Evolutionary conservation across 495 filamentous ascomycete species (phyloP).

Genomic region (Coniosporium apollinis): DNA sequence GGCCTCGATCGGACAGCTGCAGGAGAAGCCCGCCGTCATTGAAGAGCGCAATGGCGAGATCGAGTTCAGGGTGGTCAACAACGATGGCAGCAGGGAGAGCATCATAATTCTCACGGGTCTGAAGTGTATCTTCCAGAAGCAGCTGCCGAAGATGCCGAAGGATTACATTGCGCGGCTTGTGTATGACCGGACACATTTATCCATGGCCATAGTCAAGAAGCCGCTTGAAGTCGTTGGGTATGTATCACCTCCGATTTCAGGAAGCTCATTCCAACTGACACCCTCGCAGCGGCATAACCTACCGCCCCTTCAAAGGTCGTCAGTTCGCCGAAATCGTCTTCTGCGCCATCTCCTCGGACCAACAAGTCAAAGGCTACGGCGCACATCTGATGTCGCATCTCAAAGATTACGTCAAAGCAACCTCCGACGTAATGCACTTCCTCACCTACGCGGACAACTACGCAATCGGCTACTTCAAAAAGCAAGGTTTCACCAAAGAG

Average conservation of each 20-base stretch:
- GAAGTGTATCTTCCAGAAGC: constrained; percentile 98
- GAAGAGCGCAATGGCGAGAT: constrained; percentile 94
- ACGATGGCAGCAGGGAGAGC: constrained; percentile 74
- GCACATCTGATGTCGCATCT: constrained; percentile 96
- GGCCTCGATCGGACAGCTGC: too few relatives aligned
- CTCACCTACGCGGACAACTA: constrained; percentile 98
- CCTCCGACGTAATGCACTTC: constrained; percentile 94
- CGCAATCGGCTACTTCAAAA: constrained; percentile 97
- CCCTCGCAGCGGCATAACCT: constrained; percentile 64
- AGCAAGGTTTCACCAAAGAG: constrained; percentile 97
- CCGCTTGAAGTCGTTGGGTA: constrained; percentile 81
- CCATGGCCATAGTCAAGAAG: constrained; percentile 94
- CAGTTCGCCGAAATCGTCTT: constrained; percentile 98
- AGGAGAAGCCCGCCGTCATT: constrained; percentile 80
- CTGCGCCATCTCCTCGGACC: constrained; percentile 92
- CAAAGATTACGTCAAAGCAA: constrained; percentile 97
- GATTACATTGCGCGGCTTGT: constrained; percentile 95
- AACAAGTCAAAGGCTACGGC: constrained; percentile 97
- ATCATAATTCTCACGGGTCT: constrained; percentile 88
- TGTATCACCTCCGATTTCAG: constrained; percentile 13
- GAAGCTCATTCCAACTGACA: constrained; percentile 3
- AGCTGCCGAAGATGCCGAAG: constrained; percentile 97
- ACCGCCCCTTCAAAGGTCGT: constrained; percentile 82
- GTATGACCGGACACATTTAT: constrained; percentile 90
- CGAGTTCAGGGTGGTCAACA: constrained; percentile 95